Percentiles rank a stretch among this genome's conserved stretches.
These are phyloP conservation scores for Oehlia diaphana DNA, from an alignment of 192 early-diverging fungal species.

Conservation along the genomic window DNA sequence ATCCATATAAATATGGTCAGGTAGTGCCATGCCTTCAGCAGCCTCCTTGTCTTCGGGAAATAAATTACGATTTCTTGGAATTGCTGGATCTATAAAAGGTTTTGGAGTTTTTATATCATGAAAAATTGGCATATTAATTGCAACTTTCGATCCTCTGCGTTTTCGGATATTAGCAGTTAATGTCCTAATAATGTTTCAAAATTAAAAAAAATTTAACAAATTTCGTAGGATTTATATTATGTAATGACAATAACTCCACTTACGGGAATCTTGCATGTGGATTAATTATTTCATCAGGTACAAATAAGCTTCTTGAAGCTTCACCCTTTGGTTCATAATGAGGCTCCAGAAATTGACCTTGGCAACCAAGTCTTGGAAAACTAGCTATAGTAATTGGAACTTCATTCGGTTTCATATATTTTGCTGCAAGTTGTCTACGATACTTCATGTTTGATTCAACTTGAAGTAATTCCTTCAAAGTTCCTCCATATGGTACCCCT, in stretches of 20 bases:
- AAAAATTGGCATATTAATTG: conserved; percentile 96
- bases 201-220: not conserved
- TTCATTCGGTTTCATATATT: conserved; percentile 69
- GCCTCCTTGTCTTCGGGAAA: conserved; percentile 72
- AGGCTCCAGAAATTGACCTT: conserved; percentile 71
- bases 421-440: conserved; percentile 68
- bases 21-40: conserved; percentile 76
- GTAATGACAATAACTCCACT: conserved; percentile 25
- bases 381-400: conserved; percentile 79
- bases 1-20: conserved; percentile 97
- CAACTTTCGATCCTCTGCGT: conserved; percentile 90
- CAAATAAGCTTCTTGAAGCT: conserved; percentile 82
- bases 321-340: conserved; percentile 64
- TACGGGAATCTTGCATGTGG: conserved; percentile 91
- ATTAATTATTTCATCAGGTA: conserved; percentile 93
- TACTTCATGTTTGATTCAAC: conserved; percentile 90
- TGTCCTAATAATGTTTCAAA: conserved; percentile 47
- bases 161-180: conserved; percentile 92
- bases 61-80: conserved; percentile 60
- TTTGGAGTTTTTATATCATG: conserved; percentile 86
- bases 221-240: not conserved
- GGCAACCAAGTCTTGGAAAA: conserved; percentile 88
- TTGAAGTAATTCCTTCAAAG: conserved; percentile 72
- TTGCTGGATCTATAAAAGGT: conserved; percentile 80
- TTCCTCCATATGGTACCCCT: conserved; percentile 84